phyloP scores from a whole-genome alignment of 805 yeast genomes.

The Cyberlindnera samutprakarnensis region DNA sequence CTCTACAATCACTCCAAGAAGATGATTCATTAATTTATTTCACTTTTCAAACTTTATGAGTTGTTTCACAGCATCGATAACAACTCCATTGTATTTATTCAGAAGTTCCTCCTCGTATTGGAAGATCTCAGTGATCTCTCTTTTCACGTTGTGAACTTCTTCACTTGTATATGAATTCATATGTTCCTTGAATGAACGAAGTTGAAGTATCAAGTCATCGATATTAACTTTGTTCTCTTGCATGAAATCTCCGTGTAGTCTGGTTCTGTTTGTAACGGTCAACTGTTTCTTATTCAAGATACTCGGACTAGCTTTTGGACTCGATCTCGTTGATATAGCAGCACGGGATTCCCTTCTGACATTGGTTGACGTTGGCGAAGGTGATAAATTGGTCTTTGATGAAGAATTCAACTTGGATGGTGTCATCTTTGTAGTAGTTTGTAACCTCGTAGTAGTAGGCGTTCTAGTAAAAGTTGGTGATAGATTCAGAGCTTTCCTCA shows the following conservation, averaged over 20 bases:
- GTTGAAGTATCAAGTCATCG: conserved; percentile 11
- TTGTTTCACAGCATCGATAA: conserved; percentile 9
- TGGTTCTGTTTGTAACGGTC: conserved; percentile 2
- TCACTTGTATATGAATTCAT: conserved; percentile 16
- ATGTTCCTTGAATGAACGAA: conserved; percentile 13
- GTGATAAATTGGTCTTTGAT: conserved; percentile 15
- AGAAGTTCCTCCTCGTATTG: conserved; percentile 23
- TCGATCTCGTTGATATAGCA: conserved; percentile 4
- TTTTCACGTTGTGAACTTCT: conserved; percentile 18
- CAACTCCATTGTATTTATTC: conserved; percentile 25
- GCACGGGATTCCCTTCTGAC: conserved; percentile 2
- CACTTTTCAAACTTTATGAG: too few relatives aligned
- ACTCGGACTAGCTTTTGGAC: conserved; percentile 1
- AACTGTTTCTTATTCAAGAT: not conserved
- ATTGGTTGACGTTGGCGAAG: conserved; percentile 8
- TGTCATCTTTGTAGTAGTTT: conserved; percentile 16
- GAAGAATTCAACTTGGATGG: conserved; percentile 16
- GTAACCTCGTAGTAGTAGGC: conserved; percentile 14
- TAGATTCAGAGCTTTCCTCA: conserved; percentile 5
- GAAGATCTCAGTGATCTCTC: conserved; percentile 16
- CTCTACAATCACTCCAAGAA: conserved; percentile 14
- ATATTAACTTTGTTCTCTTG: conserved; percentile 11
- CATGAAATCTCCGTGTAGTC: conserved; percentile 5
- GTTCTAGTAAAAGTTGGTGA: conserved; percentile 5
- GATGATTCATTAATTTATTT: too few relatives aligned